Evolutionary conservation across 352 stramenopile species (phyloP).

Genomic region (Globisporangium echinulatum): DNA sequence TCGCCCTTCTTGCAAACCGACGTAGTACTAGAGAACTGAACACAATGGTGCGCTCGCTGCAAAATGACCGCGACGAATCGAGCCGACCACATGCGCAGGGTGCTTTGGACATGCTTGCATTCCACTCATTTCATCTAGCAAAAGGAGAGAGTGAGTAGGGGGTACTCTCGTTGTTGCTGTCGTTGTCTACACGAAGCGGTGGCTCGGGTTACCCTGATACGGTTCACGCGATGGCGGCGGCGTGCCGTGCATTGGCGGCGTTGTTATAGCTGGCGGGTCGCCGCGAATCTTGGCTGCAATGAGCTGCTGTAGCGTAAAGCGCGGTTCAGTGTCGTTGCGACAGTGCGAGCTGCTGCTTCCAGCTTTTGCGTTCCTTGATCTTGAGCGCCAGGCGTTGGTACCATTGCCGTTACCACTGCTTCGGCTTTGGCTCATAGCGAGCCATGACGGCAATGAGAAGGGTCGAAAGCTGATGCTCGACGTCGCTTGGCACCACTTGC

Average conservation of each 20-base stretch:
- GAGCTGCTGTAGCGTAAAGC: constrained; percentile 11
- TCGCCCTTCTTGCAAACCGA: too few relatives aligned
- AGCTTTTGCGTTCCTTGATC: not conserved
- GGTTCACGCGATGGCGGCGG: constrained; percentile 2
- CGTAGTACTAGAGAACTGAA: too few relatives aligned
- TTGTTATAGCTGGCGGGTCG: constrained; percentile 4
- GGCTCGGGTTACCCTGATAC: constrained; percentile 6
- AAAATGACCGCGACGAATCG: too few relatives aligned
- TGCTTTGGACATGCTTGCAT: too few relatives aligned
- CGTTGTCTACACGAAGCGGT: constrained; percentile 9
- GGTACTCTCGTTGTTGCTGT: not conserved
- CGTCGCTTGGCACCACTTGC: constrained; percentile 9
- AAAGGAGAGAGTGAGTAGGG: too few relatives aligned
- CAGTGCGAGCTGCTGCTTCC: not conserved
- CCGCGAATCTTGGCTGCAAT: constrained; percentile 16
- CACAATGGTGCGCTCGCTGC: too few relatives aligned
- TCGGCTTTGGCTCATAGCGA: too few relatives aligned
- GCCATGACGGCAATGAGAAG: not conserved
- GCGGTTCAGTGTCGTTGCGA: not conserved
- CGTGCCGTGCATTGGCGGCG: constrained; percentile 4
- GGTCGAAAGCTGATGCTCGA: not conserved
- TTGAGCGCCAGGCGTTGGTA: not conserved
- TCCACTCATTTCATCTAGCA: too few relatives aligned
- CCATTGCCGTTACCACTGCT: not conserved
- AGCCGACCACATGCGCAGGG: too few relatives aligned